phyloP scores from a whole-genome alignment of 2,329 filamentous ascomycete species.

The Fusarium azukiicola region DNA sequence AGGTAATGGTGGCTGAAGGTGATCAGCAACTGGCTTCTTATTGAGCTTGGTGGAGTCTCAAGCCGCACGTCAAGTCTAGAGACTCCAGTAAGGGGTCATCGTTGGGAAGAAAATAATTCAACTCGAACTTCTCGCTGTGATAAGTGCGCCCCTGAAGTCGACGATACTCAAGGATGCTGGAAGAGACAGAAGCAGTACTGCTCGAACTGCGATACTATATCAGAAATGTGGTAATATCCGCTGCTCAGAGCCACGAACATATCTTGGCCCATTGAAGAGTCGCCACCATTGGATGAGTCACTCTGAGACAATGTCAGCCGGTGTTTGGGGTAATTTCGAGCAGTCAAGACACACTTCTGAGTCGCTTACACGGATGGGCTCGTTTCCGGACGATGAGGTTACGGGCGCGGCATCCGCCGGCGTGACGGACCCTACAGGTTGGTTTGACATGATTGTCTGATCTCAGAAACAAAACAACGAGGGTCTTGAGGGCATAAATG shows the following conservation, averaged over 20 bases:
- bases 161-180: constrained; percentile 37
- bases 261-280: constrained; percentile 17
- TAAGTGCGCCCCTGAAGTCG: constrained; percentile 39
- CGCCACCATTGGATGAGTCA: constrained; percentile 1
- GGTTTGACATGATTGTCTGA: background rate
- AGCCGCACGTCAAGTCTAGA: constrained; percentile 28
- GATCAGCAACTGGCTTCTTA: background rate
- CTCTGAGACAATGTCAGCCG: background rate
- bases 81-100: constrained; percentile 42
- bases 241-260: background rate
- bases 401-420: background rate
- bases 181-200: constrained; percentile 37
- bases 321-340: background rate
- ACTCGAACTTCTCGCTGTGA: constrained; percentile 39
- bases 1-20: constrained; percentile 36
- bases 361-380: background rate
- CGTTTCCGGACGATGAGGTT: background rate
- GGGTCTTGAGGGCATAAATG: background rate
- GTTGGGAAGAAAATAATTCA: constrained; percentile 35
- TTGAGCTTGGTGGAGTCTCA: background rate
- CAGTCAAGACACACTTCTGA: background rate
- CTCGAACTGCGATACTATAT: constrained; percentile 20
- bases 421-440: background rate
- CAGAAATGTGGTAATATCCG: background rate
- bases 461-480: background rate